Conservation (phyloP, 768 basidiomycete species). For the Hericium erinaceus region DNA sequence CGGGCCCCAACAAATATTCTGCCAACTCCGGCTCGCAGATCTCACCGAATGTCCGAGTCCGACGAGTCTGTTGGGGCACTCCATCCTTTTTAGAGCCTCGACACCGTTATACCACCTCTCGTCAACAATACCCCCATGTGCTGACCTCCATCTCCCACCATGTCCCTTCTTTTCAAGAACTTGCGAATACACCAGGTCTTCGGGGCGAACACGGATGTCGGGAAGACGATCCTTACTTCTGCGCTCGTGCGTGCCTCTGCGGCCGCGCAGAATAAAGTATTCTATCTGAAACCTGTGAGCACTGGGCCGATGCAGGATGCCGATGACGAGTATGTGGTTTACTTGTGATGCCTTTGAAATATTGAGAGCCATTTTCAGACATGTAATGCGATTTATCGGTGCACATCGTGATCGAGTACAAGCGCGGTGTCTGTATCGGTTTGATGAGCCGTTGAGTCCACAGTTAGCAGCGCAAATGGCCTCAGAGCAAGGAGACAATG, state of each 20-base stretch:
- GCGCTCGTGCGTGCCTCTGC: slow-evolving; percentile 79
- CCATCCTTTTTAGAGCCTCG: no score
- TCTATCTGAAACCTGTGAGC: slow-evolving; percentile 86
- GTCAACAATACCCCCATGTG: neutral
- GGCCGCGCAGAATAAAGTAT: slow-evolving; percentile 37
- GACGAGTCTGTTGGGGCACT: no score
- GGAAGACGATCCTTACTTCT: slow-evolving; percentile 86
- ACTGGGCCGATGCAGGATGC: slow-evolving; percentile 76
- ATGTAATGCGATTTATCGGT: slow-evolving; percentile 49
- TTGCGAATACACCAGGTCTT: slow-evolving; percentile 86
- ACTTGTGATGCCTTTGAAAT: neutral
- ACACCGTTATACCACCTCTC: no score
- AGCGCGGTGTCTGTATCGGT: slow-evolving; percentile 71
- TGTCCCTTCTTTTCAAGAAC: slow-evolving; percentile 81
- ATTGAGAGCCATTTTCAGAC: slow-evolving; percentile 33
- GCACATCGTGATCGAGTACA: slow-evolving; percentile 32
- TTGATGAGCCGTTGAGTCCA: slow-evolving; percentile 86
- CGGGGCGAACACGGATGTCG: slow-evolving; percentile 94
- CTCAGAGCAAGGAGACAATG: slow-evolving; percentile 22
- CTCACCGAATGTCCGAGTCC: neutral
- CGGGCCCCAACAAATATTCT: no score
- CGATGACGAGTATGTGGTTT: slow-evolving; percentile 57
- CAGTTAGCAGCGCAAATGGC: slow-evolving; percentile 71
- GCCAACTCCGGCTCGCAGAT: neutral
- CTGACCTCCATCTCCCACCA: slow-evolving; percentile 19